A percentile compares a stretch with the other conserved stretches of the same genome.
Conservation (phyloP, 148 eudicot genomes). For the Dysphania ambrosioides region DNA sequence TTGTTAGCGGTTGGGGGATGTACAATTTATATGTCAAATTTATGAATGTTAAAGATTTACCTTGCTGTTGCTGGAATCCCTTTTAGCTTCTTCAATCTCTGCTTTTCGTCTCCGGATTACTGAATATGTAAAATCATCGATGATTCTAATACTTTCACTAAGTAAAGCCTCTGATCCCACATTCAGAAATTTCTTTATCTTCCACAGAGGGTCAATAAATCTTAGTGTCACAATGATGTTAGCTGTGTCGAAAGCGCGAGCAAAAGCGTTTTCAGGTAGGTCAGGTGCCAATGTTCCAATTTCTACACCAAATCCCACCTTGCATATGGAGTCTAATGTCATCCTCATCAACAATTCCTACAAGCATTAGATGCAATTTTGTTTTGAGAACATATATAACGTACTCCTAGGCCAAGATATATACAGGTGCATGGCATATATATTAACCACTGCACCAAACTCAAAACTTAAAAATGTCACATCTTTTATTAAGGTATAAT, state of each 20-base stretch:
- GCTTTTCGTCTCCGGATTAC: conserved; percentile 74
- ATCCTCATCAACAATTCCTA: conserved; percentile 90
- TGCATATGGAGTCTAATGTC: conserved; percentile 96
- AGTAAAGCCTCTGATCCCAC: conserved; percentile 83
- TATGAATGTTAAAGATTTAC: conserved; percentile 19
- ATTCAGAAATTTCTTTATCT: conserved; percentile 64
- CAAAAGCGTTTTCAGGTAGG: conserved; percentile 67
- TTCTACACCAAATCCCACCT: conserved; percentile 96
- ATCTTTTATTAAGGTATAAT: no score
- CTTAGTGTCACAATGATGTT: conserved; percentile 84
- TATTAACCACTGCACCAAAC: no score
- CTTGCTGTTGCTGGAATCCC: conserved; percentile 39
- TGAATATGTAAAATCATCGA: conserved; percentile 83
- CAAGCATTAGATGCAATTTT: background rate
- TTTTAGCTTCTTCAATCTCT: conserved; percentile 53
- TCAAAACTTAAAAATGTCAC: no score
- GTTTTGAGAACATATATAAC: background rate
- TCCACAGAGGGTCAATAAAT: conserved; percentile 90
- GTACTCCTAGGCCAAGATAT: no score
- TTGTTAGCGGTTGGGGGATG: background rate
- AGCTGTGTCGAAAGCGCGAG: conserved; percentile 78
- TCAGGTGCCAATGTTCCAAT: conserved; percentile 79
- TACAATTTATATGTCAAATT: background rate
- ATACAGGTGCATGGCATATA: no score
- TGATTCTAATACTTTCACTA: conserved; percentile 62